Percentiles rank a stretch among this genome's conserved stretches.
These are phyloP conservation scores for Lonicera japonica DNA, from an alignment of 129 eudicot genomes.

Conservation along the genomic window DNA sequence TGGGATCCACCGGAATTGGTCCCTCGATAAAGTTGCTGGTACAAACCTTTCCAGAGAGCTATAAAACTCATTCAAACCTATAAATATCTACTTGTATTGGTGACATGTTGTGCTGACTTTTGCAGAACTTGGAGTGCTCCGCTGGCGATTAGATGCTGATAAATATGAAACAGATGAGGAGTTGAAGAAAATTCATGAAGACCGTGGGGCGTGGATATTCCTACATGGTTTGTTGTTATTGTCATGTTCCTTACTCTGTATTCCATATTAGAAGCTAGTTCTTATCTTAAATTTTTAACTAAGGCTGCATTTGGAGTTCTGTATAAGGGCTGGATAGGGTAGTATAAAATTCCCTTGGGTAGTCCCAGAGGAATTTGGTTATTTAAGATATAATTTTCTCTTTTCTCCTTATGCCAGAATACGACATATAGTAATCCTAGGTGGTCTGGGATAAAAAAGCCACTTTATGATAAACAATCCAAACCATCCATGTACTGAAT, in stretches of 20 bases:
- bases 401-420: no score
- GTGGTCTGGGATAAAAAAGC: no score
- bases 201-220: slow-evolving; percentile 68
- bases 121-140: slow-evolving; percentile 85
- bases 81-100: slow-evolving; percentile 3
- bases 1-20: slow-evolving; percentile 79
- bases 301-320: no score
- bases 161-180: slow-evolving; percentile 91
- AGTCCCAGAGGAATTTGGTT: no score
- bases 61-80: neutral
- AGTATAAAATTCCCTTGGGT: no score
- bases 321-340: no score
- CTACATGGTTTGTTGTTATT: slow-evolving; percentile 49
- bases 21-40: slow-evolving; percentile 82
- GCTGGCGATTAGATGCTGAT: slow-evolving; percentile 96
- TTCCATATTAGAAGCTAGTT: neutral
- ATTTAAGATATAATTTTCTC: no score
- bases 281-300: neutral
- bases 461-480: no score
- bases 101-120: slow-evolving; percentile 4
- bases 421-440: neutral
- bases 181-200: slow-evolving; percentile 81
- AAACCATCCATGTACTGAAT: no score
- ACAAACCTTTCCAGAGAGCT: neutral
- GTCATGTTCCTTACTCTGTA: neutral